Conservation (phyloP, 169 alveolate species). For the Blepharisma undulans region DNA sequence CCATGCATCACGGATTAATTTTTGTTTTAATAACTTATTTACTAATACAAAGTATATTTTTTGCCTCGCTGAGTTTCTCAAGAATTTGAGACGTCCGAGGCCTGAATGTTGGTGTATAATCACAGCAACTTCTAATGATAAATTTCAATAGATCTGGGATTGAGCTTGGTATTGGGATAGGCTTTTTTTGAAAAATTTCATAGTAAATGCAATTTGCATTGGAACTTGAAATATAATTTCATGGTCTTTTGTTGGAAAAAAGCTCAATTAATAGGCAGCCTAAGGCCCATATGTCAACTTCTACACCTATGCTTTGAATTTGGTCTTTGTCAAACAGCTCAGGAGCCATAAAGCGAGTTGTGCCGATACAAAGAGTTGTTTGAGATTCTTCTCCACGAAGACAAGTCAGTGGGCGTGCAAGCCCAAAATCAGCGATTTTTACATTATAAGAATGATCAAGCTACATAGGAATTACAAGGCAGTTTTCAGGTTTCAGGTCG, state of each 20-base stretch:
- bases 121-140: slow-evolving; percentile 7
- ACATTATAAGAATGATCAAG: slow-evolving; percentile 68
- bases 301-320: background rate
- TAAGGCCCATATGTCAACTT: slow-evolving; percentile 37
- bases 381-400: background rate
- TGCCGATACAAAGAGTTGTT: slow-evolving; percentile 35
- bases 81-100: background rate
- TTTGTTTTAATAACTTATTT: background rate
- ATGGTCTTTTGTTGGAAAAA: slow-evolving; percentile 37
- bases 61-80: slow-evolving; percentile 10
- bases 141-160: background rate
- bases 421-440: slow-evolving; percentile 84
- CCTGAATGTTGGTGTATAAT: background rate
- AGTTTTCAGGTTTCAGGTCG: slow-evolving; percentile 77
- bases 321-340: slow-evolving; percentile 38
- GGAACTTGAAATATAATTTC: slow-evolving; percentile 33
- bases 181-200: slow-evolving; percentile 28
- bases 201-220: slow-evolving; percentile 26
- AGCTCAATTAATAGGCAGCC: slow-evolving; percentile 41
- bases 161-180: slow-evolving; percentile 28
- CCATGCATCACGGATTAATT: background rate
- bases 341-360: slow-evolving; percentile 45
- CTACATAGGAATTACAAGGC: slow-evolving; percentile 39
- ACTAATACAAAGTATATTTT: background rate
- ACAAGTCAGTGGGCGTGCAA: slow-evolving; percentile 8